These are phyloP conservation scores for Boletus huronensis DNA, from an alignment of 768 basidiomycete species.

Conservation along the genomic window DNA sequence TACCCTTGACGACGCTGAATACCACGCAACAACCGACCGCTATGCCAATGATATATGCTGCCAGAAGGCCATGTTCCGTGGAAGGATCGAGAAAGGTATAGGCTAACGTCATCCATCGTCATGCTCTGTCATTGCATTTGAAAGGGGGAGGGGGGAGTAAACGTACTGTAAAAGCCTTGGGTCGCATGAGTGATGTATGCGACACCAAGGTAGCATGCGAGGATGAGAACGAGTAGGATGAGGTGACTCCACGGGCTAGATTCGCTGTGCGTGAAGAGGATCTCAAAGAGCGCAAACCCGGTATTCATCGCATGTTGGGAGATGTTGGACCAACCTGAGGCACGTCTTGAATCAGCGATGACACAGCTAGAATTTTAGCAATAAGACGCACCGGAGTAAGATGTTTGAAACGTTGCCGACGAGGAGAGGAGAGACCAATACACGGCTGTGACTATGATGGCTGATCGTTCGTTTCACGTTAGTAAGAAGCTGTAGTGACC, in stretches of 20 bases:
- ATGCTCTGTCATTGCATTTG: not conserved
- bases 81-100: conserved; percentile 64
- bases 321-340: conserved; percentile 56
- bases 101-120: conserved; percentile 36
- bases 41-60: conserved; percentile 63
- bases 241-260: conserved; percentile 54
- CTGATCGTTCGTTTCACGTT: conserved; percentile 30
- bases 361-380: not conserved
- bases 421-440: conserved; percentile 57
- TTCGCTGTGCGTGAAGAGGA: conserved; percentile 49
- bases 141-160: conserved; percentile 7
- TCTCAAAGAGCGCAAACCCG: conserved; percentile 53
- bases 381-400: conserved; percentile 36
- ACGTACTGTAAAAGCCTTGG: conserved; percentile 64
- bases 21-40: conserved; percentile 47
- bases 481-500: not conserved
- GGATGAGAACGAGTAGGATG: conserved; percentile 43
- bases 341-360: not conserved
- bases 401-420: conserved; percentile 38
- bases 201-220: conserved; percentile 57
- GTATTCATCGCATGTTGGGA: conserved; percentile 62
- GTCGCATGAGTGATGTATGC: conserved; percentile 64
- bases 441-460: conserved; percentile 60
- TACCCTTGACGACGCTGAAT: conserved; percentile 46
- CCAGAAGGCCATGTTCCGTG: conserved; percentile 41